Evolutionary conservation across 106 monocot genomes (phyloP).

Genomic region (Agapanthus africanus): DNA sequence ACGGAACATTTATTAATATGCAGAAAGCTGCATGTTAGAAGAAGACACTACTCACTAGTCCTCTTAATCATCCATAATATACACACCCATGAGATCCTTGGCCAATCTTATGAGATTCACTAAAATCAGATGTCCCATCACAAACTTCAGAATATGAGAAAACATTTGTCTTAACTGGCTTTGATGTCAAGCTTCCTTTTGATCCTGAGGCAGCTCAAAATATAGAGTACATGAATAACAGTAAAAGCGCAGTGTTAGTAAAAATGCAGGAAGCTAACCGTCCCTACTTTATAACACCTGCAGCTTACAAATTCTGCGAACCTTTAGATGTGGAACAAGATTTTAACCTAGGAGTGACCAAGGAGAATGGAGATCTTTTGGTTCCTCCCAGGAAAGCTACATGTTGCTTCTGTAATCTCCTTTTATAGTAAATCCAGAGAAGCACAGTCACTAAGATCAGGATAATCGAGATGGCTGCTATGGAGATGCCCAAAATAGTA

Average conservation of each 20-base stretch:
- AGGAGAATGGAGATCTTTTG: background rate
- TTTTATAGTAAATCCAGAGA: constrained; percentile 7
- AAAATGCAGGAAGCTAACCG: background rate
- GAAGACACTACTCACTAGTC: background rate
- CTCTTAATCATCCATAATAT: constrained; percentile 15
- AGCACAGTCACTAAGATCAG: background rate
- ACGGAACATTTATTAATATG: background rate
- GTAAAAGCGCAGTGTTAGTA: too few relatives aligned
- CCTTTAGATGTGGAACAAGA: constrained; percentile 4
- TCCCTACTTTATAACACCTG: background rate
- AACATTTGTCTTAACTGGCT: constrained; percentile 8
- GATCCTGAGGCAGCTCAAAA: background rate
- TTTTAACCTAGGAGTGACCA: background rate
- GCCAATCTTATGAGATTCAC: constrained; percentile 17
- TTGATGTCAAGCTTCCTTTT: background rate
- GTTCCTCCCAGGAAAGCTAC: background rate
- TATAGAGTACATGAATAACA: constrained; percentile 8
- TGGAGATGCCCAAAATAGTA: background rate
- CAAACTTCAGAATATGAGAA: constrained; percentile 16
- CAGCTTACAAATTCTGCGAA: background rate
- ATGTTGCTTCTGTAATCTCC: background rate
- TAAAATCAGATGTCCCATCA: constrained; percentile 10
- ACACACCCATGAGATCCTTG: constrained; percentile 22
- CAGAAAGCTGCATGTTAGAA: background rate
- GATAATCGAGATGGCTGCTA: background rate